phyloP scores from a whole-genome alignment of 768 basidiomycete species.

The Boletus vinaceobasis region DNA sequence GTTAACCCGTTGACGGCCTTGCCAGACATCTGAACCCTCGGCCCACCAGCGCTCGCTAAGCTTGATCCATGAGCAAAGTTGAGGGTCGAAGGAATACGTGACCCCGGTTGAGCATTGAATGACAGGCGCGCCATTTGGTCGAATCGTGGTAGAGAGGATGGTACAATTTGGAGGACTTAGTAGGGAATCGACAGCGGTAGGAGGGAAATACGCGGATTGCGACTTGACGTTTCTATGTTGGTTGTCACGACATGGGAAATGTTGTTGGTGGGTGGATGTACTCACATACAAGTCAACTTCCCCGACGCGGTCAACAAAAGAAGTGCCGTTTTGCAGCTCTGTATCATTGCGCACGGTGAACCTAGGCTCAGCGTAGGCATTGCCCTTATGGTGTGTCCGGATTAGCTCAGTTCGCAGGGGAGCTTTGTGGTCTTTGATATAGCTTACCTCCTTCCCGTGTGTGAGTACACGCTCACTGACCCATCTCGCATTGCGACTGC shows the following conservation, averaged over 20 bases:
- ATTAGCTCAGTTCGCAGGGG: not conserved
- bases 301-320: conserved; percentile 73
- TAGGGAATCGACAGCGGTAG: conserved; percentile 59
- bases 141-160: conserved; percentile 62
- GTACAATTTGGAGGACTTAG: conserved; percentile 54
- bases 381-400: conserved; percentile 44
- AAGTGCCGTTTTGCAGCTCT: conserved; percentile 59
- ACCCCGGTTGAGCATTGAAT: conserved; percentile 75
- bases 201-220: conserved; percentile 59
- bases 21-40: conserved; percentile 81
- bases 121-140: conserved; percentile 78
- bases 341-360: conserved; percentile 65
- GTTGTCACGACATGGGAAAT: conserved; percentile 2
- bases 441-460: conserved; percentile 74
- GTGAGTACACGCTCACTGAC: conserved; percentile 77
- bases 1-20: conserved; percentile 56
- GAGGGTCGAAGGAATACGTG: conserved; percentile 74
- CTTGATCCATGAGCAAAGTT: conserved; percentile 66
- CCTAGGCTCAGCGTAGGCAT: conserved; percentile 77
- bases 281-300: conserved; percentile 73
- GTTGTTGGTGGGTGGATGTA: not conserved
- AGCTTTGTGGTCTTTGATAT: not conserved
- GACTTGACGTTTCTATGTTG: conserved; percentile 71
- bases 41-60: conserved; percentile 84
- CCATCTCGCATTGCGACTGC: conserved; percentile 81